These are phyloP conservation scores for Penicillium sp. DNA, from an alignment of 2,329 filamentous ascomycete species.

Conservation along the genomic window DNA sequence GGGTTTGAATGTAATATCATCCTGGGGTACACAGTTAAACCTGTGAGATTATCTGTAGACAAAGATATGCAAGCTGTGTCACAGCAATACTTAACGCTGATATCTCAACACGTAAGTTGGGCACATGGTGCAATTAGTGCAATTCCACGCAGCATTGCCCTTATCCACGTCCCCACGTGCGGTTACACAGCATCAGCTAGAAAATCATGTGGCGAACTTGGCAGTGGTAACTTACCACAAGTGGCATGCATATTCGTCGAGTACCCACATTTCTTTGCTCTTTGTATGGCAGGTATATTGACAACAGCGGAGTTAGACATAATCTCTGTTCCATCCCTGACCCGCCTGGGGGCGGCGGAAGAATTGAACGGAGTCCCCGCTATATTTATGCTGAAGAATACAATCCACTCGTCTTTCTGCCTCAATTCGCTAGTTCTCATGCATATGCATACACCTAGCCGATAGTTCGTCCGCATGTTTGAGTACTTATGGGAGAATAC, in stretches of 20 bases:
- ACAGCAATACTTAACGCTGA: too few relatives aligned
- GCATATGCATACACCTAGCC: background rate
- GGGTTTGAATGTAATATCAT: too few relatives aligned
- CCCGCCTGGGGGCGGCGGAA: background rate
- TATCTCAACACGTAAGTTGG: too few relatives aligned
- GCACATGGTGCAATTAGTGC: too few relatives aligned
- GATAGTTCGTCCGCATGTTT: background rate
- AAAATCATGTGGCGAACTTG: background rate
- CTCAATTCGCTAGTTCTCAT: background rate
- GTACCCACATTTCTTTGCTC: background rate
- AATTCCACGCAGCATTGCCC: too few relatives aligned
- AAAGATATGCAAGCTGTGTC: too few relatives aligned
- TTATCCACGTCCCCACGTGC: too few relatives aligned
- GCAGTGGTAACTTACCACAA: background rate
- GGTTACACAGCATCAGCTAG: too few relatives aligned
- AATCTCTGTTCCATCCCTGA: background rate
- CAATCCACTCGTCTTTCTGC: background rate
- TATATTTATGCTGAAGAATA: background rate
- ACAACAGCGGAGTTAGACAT: background rate
- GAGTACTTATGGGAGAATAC: too few relatives aligned
- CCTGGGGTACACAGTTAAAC: too few relatives aligned
- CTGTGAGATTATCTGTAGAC: too few relatives aligned
- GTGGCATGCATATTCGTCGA: background rate
- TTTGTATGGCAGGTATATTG: background rate
- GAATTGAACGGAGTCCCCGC: background rate